phyloP scores from a whole-genome alignment of 2,329 filamentous ascomycete species.

The Bipolaris cookei region DNA sequence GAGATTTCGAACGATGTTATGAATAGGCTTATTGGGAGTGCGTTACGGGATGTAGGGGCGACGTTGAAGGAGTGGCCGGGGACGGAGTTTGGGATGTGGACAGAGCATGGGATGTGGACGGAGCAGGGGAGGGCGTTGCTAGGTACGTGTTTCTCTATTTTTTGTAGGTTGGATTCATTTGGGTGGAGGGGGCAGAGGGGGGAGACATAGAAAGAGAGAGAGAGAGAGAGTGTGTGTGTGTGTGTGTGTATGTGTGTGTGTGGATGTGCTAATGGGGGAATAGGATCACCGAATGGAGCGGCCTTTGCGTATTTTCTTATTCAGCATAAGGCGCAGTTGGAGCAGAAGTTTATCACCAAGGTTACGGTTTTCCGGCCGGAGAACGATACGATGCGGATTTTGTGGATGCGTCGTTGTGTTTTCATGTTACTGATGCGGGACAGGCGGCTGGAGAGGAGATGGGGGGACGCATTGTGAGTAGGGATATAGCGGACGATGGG shows the following conservation, averaged over 20 bases:
- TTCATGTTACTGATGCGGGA: slow-evolving; percentile 19
- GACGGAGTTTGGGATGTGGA: slow-evolving; percentile 13
- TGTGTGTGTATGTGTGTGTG: too few species aligned
- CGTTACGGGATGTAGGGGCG: slow-evolving; percentile 9
- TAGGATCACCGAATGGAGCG: slow-evolving; percentile 27
- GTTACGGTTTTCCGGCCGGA: slow-evolving; percentile 21
- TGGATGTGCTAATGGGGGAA: not conserved
- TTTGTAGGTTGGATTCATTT: not conserved
- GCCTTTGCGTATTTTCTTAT: slow-evolving; percentile 33
- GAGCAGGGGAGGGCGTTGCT: slow-evolving; percentile 27
- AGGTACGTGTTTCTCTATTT: slow-evolving; percentile 2
- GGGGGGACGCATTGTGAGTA: not conserved
- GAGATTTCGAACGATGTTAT: slow-evolving; percentile 28
- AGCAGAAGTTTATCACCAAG: slow-evolving; percentile 23
- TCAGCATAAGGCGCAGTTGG: slow-evolving; percentile 28
- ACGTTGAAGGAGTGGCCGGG: slow-evolving; percentile 28
- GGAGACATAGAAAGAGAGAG: too few species aligned
- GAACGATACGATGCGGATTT: slow-evolving; percentile 18
- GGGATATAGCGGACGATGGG: not conserved
- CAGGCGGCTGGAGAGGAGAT: slow-evolving; percentile 1
- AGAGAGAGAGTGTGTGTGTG: too few species aligned
- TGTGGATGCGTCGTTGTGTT: slow-evolving; percentile 22
- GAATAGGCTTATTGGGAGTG: slow-evolving; percentile 22
- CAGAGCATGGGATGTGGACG: slow-evolving; percentile 19
- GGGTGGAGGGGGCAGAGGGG: too few species aligned